Percentiles rank a stretch among this genome's conserved stretches.
Evolutionary conservation across 129 eudicot species (phyloP).

Genomic region (Ambrosia trifida): DNA sequence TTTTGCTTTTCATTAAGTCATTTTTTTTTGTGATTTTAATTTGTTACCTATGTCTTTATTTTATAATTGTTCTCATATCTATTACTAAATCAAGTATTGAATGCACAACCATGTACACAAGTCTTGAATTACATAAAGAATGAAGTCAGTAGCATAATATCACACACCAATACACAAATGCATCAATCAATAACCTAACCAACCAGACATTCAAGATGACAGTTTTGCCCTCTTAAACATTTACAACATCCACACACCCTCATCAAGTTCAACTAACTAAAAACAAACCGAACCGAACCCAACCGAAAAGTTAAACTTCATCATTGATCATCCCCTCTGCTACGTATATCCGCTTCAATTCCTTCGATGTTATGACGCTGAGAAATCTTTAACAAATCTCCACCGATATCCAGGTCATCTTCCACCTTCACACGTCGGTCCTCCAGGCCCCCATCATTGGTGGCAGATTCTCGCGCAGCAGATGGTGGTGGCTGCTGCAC

Average conservation of each 20-base stretch:
- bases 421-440: constrained; percentile 65
- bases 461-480: constrained; percentile 41
- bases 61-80: constrained; percentile 2
- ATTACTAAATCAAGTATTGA: constrained; percentile 1
- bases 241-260: constrained; percentile 33
- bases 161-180: constrained; percentile 34
- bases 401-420: constrained; percentile 74
- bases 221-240: constrained; percentile 34
- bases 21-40: constrained; percentile 18
- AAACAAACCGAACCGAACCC: background rate
- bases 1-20: background rate
- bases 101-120: constrained; percentile 12
- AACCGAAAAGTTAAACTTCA: constrained; percentile 9
- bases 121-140: constrained; percentile 47
- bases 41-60: constrained; percentile 1
- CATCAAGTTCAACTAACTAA: constrained; percentile 3
- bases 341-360: constrained; percentile 61
- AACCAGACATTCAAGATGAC: constrained; percentile 8
- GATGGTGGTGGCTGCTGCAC: constrained; percentile 44
- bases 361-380: constrained; percentile 67
- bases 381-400: constrained; percentile 71
- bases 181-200: constrained; percentile 18
- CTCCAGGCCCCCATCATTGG: constrained; percentile 38
- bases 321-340: constrained; percentile 71
- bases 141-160: constrained; percentile 25